Evolutionary conservation across 306 rosid genomes (phyloP).

Genomic region (Vigna nakashimae): DNA sequence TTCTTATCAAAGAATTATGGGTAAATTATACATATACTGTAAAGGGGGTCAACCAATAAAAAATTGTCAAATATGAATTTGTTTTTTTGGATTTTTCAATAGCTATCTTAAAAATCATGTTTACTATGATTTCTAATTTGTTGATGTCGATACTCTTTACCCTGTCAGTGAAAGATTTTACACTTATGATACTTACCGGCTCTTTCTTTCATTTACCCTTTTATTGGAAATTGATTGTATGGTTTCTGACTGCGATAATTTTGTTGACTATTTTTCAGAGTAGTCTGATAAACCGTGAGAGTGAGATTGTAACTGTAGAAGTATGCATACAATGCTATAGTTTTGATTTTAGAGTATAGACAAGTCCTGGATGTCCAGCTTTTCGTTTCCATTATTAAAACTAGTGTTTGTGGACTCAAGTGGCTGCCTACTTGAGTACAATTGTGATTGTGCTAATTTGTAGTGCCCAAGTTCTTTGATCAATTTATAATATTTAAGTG

Average conservation of each 20-base stretch:
- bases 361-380: slow-evolving; percentile 23
- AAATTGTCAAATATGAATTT: background rate
- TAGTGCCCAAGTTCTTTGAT: background rate
- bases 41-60: background rate
- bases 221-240: background rate
- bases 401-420: slow-evolving; percentile 13
- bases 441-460: background rate
- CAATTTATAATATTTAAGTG: no score
- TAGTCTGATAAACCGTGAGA: background rate
- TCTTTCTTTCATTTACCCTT: slow-evolving; percentile 14
- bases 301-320: slow-evolving; percentile 2
- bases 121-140: background rate
- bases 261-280: slow-evolving; percentile 24
- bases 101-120: background rate
- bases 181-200: slow-evolving; percentile 1
- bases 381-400: slow-evolving; percentile 11
- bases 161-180: background rate
- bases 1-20: background rate
- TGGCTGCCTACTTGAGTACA: slow-evolving; percentile 19
- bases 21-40: background rate
- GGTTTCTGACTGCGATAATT: slow-evolving; percentile 26
- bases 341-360: background rate
- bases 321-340: background rate
- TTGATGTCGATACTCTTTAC: background rate
- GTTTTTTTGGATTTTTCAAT: background rate